A percentile compares a stretch with the other conserved stretches of the same genome.
Conservation (phyloP, 495 filamentous ascomycete species). For the Filosporella fistucella region DNA sequence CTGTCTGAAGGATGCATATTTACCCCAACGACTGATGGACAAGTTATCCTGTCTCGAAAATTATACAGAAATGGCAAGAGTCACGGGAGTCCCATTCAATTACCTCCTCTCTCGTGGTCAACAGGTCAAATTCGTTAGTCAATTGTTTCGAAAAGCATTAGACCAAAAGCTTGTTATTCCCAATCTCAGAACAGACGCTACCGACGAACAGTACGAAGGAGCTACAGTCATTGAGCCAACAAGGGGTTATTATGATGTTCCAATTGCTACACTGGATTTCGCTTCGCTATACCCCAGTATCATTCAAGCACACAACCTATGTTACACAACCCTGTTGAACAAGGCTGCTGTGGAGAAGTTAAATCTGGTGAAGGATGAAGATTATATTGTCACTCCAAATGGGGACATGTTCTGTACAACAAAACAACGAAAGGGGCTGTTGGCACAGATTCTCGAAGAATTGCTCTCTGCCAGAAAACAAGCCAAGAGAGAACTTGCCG, state of each 20-base stretch:
- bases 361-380: constrained; percentile 72
- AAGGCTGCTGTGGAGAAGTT: constrained; percentile 73
- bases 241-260: constrained; percentile 87
- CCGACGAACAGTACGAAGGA: constrained; percentile 90
- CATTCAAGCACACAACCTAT: constrained; percentile 98
- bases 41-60: constrained; percentile 97
- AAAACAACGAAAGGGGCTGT: constrained; percentile 84
- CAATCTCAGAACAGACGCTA: constrained; percentile 59
- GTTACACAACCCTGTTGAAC: constrained; percentile 92
- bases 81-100: constrained; percentile 97
- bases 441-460: constrained; percentile 95
- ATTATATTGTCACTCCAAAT: constrained; percentile 95
- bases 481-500: constrained; percentile 85
- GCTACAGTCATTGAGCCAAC: constrained; percentile 97
- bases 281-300: constrained; percentile 98
- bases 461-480: constrained; percentile 83
- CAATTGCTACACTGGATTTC: constrained; percentile 97
- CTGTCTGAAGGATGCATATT: constrained; percentile 95
- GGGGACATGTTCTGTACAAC: constrained; percentile 88
- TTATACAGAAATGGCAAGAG: constrained; percentile 99
- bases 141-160: constrained; percentile 90
- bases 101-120: constrained; percentile 89
- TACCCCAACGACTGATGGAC: constrained; percentile 92
- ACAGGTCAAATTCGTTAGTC: constrained; percentile 96
- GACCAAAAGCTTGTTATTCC: constrained; percentile 93